Base-by-base conservation (phyloP, 169 alveolate species). In the Babesia sp. region DNA sequence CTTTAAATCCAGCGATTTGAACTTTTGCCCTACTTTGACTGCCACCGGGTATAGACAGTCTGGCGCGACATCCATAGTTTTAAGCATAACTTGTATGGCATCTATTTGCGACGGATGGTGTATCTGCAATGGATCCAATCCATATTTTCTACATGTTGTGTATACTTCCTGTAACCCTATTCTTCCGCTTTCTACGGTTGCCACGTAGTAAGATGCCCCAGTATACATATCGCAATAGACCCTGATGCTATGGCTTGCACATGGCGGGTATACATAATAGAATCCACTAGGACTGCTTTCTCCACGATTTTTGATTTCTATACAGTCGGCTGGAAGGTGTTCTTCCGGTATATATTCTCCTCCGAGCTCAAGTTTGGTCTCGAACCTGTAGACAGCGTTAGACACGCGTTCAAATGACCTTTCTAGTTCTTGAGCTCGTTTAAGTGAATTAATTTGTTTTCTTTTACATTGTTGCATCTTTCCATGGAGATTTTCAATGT, bases 211-310 rank as follows among this genome's bases (percentile, higher is more conserved):
- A 14, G 96, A 90, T 24, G 93, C 90, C 29, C 95, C 96, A 2
- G 88, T 79, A 45, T 86, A 79, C 86, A 90, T 83, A 57, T 94
- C 96, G 69, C 97, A 94, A 85, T 84, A 94, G 20, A 87, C 97
- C 58, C 97, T 63, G 37, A 94, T 51, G 33, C 85, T 86, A 45
- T 86, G 82, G 24, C 81, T 86, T 11, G 94, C 74, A 39, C 97
- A 94, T 37, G 90, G 67, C 24, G 96, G 95, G 37, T 70, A 48
- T 31, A 93, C 86, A 73, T 87, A 90, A 76, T 94, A 94, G 79
- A 93, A 94, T 31, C 97, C 97, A 20, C 95, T 91, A 33, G 93
- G 88, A 0, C 90, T 87, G 28, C 72, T 86, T 51, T 93, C 94
- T 48, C 73, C 80, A 24, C 77, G 59, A n/a, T 75, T 89, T 68